Base-by-base conservation (phyloP, 495 filamentous ascomycete genomes). In the Lophiostoma macrostomum region DNA sequence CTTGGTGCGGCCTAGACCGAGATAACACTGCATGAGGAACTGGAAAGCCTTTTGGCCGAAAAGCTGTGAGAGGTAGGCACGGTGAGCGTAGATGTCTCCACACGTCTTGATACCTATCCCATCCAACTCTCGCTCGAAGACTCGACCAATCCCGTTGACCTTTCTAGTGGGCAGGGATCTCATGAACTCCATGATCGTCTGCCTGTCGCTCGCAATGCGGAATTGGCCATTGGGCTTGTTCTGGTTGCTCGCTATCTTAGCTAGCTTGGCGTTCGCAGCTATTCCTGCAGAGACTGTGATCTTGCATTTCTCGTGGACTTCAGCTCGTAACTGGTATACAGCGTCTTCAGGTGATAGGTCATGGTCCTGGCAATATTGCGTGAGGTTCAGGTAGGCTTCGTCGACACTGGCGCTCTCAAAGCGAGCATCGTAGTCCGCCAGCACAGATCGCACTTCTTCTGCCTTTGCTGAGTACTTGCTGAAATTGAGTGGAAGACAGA, bases 161-260 rank as follows among this genome's bases (percentile, higher is more conserved):
- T 96, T 95, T 41, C 93, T 80, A 13, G 86, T 86, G 0, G 90
- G 86, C 7, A 97, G 76, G 14, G 83, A 74, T 6, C 73, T 75
- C 88, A 96, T 94, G 66, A 96, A 96, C 1, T 77, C 70, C 80
- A 95, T 83, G 53, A 97, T 85, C 2, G 81, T 77, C 18, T 69
- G 65, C 16, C 90, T 75, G 13, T 90, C 83, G 46, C 77, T 85
- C 0, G 85, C 78, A 4, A 97, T 73, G 7, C 76, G 64, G 55
- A 85, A 97, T 63, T 97, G 94, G 0, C 93, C 94, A 53, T 99
- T 95, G 3, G 93, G 93, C 63, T 99, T 97, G 70, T 97, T 96
- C 56, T 80, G 80, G 62, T 99, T 97, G 14, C 88, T 94, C 43
- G 83, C 83, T 24, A 99, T 95, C 70, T 98, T 99, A 16, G 94